Conservation (phyloP, 768 basidiomycete species). For the Suillus fuscotomentosus region DNA sequence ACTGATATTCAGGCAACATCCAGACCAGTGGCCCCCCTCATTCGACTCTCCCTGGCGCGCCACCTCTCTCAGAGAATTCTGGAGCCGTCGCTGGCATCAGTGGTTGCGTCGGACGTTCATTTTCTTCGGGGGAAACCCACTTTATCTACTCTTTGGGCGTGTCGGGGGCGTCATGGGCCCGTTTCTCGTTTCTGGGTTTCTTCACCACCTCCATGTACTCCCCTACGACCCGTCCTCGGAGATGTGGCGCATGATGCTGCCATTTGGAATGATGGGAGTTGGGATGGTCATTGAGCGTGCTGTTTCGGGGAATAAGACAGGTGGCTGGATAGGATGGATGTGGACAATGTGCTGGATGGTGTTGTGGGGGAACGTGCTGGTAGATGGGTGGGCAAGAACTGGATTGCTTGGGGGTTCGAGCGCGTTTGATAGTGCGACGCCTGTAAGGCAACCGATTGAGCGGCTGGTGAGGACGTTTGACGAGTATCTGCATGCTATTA, state of each 20-base stretch:
- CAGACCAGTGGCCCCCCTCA: constrained; percentile 32
- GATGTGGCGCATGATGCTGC: constrained; percentile 39
- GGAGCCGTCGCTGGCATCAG: constrained; percentile 40
- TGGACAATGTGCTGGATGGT: constrained; percentile 35
- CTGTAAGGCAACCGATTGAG: constrained; percentile 12
- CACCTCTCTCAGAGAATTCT: constrained; percentile 37
- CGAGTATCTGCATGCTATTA: constrained; percentile 9
- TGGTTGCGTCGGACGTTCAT: constrained; percentile 31
- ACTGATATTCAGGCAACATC: constrained; percentile 27
- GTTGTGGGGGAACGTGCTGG: constrained; percentile 20
- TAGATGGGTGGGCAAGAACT: constrained; percentile 20
- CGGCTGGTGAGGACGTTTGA: constrained; percentile 12
- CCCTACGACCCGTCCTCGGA: constrained; percentile 48
- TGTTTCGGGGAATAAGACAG: constrained; percentile 26
- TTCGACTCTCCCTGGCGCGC: constrained; percentile 34
- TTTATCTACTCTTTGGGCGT: constrained; percentile 42
- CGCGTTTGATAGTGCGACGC: constrained; percentile 8
- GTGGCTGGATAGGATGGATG: constrained; percentile 30
- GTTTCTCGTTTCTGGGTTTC: constrained; percentile 54
- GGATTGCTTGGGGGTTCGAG: constrained; percentile 12
- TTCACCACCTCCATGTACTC: constrained; percentile 54
- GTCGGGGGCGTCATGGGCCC: constrained; percentile 49
- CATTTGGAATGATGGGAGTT: constrained; percentile 55
- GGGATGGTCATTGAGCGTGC: constrained; percentile 46
- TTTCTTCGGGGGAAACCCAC: constrained; percentile 27